A percentile compares a stretch with the other conserved stretches of the same genome.
These are phyloP conservation scores for Kodamaea kaohsiungensis DNA, from an alignment of 805 yeast genomes.

Conservation along the genomic window DNA sequence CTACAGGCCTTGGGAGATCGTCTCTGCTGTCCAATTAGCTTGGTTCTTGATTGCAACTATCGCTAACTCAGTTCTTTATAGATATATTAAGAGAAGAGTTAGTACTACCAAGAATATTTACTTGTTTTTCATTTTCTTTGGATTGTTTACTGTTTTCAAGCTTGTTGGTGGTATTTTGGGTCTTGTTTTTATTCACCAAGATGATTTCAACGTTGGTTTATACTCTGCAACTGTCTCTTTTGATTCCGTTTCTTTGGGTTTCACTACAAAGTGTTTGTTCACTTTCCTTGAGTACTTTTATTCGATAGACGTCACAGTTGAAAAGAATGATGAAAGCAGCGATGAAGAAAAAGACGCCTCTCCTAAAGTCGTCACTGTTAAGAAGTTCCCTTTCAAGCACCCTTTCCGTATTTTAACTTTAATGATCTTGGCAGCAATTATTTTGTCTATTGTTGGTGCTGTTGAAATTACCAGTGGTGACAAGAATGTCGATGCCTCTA, in stretches of 20 bases:
- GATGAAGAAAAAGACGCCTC: background rate
- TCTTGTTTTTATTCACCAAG: background rate
- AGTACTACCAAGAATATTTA: background rate
- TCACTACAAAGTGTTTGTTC: conserved; percentile 1
- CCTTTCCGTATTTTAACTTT: conserved; percentile 8
- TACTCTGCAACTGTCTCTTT: conserved; percentile 5
- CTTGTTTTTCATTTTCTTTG: background rate
- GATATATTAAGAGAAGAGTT: background rate
- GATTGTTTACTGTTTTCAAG: conserved; percentile 1
- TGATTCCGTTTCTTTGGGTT: conserved; percentile 7
- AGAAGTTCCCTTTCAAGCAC: conserved; percentile 1
- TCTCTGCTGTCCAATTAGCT: background rate
- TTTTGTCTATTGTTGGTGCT: conserved; percentile 7
- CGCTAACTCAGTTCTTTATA: background rate
- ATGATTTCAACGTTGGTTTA: background rate
- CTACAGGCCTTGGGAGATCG: conserved; percentile 1
- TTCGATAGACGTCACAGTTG: background rate
- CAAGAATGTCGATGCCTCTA: background rate
- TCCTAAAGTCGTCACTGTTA: background rate
- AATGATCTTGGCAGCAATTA: conserved; percentile 4
- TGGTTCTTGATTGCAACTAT: background rate
- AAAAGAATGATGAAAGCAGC: background rate
- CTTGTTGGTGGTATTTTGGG: conserved; percentile 8
- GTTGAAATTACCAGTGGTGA: background rate
- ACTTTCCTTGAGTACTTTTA: conserved; percentile 5